Percentiles rank a stretch among this genome's conserved stretches.
Evolutionary conservation across 208 protist species (phyloP).

Genomic region (Wallacemonas sp.): DNA sequence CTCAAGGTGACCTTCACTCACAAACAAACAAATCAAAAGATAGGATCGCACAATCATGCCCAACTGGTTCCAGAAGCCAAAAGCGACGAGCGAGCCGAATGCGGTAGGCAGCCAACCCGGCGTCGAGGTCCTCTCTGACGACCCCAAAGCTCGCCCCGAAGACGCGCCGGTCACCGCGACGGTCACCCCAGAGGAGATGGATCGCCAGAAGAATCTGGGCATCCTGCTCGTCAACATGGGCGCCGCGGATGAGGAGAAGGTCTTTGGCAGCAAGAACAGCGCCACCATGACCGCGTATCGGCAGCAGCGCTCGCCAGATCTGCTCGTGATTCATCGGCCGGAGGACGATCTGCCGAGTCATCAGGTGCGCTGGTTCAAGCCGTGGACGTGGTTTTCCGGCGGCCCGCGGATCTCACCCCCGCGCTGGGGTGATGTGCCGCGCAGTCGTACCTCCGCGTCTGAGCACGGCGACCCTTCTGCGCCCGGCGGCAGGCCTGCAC

Average conservation of each 20-base stretch:
- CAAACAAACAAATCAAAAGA: slow-evolving; percentile 5
- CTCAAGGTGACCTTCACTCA: neutral
- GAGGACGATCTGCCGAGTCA: slow-evolving; percentile 47
- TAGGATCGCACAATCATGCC: no score
- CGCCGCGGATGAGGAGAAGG: slow-evolving; percentile 39
- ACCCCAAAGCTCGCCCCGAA: neutral
- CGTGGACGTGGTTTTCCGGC: slow-evolving; percentile 68
- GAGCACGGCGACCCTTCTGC: no score
- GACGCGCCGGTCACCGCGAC: neutral
- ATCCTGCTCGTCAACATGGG: slow-evolving; percentile 65
- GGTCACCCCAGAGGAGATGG: slow-evolving; percentile 28
- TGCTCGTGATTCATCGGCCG: slow-evolving; percentile 62
- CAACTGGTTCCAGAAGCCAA: neutral
- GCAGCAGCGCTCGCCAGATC: slow-evolving; percentile 29
- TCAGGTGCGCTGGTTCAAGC: slow-evolving; percentile 62
- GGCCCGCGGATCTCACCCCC: slow-evolving; percentile 51
- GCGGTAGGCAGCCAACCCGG: neutral
- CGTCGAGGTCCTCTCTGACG: neutral
- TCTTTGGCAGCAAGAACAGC: slow-evolving; percentile 50
- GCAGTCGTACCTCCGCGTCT: no score
- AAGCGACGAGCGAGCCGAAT: neutral
- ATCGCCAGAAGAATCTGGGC: slow-evolving; percentile 56
- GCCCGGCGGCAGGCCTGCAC: no score
- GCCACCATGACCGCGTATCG: slow-evolving; percentile 31
- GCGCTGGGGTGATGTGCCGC: slow-evolving; percentile 14